A percentile compares a stretch with the other conserved stretches of the same genome.
Evolutionary conservation across 108 stramenopile genomes (phyloP).

Genomic region (Cyclostephanos tholiformis): DNA sequence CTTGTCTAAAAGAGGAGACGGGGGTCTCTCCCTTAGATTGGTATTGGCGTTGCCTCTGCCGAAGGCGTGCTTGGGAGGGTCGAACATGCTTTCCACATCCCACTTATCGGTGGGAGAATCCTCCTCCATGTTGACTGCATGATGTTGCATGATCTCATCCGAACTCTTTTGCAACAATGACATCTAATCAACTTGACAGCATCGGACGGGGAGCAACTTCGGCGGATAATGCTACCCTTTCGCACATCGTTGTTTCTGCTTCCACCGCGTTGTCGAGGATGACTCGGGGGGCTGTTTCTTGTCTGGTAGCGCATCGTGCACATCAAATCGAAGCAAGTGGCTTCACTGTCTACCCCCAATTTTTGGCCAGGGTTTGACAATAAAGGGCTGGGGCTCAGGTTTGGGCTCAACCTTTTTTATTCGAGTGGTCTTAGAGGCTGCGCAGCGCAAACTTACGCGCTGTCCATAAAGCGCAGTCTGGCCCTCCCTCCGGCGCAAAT

Average conservation of each 20-base stretch:
- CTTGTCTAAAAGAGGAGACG: not conserved
- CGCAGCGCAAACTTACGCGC: no score
- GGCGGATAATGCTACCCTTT: not conserved
- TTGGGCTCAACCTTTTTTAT: not conserved
- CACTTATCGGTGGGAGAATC: not conserved
- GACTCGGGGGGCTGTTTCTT: not conserved
- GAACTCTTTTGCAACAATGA: not conserved
- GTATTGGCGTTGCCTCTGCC: not conserved
- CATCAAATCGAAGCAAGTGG: no score
- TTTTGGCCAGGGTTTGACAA: no score
- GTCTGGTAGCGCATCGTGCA: not conserved
- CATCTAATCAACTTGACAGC: not conserved
- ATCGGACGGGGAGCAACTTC: not conserved
- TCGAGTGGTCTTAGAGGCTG: no score
- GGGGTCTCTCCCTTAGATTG: not conserved
- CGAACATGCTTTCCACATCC: conserved; percentile 26
- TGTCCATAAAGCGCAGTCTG: no score
- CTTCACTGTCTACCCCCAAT: no score
- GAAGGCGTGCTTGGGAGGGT: conserved; percentile 19
- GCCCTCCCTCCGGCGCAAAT: no score
- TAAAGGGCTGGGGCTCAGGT: no score
- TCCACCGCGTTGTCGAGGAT: not conserved
- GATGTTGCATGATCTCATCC: not conserved
- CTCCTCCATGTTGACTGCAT: conserved; percentile 7
- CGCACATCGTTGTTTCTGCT: not conserved